Percentiles rank a stretch among this genome's conserved stretches.
These are phyloP conservation scores for Debaryomycetaceae sp. DNA, from an alignment of 1,139 yeast genomes.

Conservation along the genomic window DNA sequence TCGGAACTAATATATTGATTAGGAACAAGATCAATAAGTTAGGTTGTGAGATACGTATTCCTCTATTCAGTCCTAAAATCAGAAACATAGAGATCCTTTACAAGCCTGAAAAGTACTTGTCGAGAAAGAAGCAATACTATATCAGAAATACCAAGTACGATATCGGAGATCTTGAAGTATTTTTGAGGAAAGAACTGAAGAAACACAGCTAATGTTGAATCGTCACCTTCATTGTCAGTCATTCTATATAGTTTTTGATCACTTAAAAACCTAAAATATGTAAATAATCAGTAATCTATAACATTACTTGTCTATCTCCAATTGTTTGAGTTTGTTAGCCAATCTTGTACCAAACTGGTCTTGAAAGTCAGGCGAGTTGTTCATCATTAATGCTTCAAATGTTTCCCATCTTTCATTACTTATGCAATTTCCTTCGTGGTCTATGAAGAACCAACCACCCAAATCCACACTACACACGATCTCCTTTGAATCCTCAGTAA, in stretches of 20 bases:
- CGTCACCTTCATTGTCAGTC: neutral
- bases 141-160: slow-evolving; percentile 81
- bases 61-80: slow-evolving; percentile 73
- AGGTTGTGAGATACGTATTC: slow-evolving; percentile 79
- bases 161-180: slow-evolving; percentile 69
- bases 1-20: slow-evolving; percentile 68
- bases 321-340: slow-evolving; percentile 15
- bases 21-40: slow-evolving; percentile 76
- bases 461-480: slow-evolving; percentile 26
- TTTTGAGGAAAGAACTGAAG: slow-evolving; percentile 28
- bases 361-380: slow-evolving; percentile 29
- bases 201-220: slow-evolving; percentile 7
- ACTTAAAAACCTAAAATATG: slow-evolving; percentile 1
- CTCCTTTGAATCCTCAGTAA: slow-evolving; percentile 17
- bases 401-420: slow-evolving; percentile 30
- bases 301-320: slow-evolving; percentile 7
- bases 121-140: slow-evolving; percentile 80
- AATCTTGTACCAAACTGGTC: slow-evolving; percentile 28
- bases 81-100: slow-evolving; percentile 71
- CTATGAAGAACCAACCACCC: slow-evolving; percentile 32
- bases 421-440: neutral
- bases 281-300: neutral
- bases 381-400: slow-evolving; percentile 44
- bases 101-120: slow-evolving; percentile 66
- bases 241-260: no score